These are phyloP conservation scores for Metarhizium sp. DNA, from an alignment of 2,329 filamentous ascomycete species.

Conservation along the genomic window DNA sequence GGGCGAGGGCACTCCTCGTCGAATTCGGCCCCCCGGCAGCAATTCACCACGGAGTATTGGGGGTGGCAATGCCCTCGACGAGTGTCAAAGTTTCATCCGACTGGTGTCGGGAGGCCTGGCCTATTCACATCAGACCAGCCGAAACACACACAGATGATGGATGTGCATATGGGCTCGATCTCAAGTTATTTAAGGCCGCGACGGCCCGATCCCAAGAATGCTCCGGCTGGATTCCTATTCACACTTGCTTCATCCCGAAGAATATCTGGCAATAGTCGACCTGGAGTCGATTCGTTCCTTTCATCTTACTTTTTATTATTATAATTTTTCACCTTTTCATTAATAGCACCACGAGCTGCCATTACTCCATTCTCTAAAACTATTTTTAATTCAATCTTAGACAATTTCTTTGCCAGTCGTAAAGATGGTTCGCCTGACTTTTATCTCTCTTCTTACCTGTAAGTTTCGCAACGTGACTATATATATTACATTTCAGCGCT, in stretches of 20 bases:
- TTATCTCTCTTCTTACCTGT: conserved; percentile 16
- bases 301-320: neutral
- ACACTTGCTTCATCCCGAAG: no score
- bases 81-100: no score
- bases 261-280: neutral
- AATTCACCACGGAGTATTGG: no score
- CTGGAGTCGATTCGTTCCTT: conserved; percentile 4
- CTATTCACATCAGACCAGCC: no score
- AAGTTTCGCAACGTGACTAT: conserved; percentile 5
- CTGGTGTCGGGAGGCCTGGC: no score
- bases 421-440: conserved; percentile 17
- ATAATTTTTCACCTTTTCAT: neutral
- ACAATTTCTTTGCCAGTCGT: neutral
- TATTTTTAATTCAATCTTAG: neutral
- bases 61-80: no score
- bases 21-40: no score
- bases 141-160: no score
- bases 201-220: no score
- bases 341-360: neutral
- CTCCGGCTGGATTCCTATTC: neutral
- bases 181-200: no score
- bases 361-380: neutral
- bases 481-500: neutral
- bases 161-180: no score
- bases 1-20: no score